Conservation (phyloP, 1,284 basidiomycete genomes). For the Cystobasidiaceae sp. region DNA sequence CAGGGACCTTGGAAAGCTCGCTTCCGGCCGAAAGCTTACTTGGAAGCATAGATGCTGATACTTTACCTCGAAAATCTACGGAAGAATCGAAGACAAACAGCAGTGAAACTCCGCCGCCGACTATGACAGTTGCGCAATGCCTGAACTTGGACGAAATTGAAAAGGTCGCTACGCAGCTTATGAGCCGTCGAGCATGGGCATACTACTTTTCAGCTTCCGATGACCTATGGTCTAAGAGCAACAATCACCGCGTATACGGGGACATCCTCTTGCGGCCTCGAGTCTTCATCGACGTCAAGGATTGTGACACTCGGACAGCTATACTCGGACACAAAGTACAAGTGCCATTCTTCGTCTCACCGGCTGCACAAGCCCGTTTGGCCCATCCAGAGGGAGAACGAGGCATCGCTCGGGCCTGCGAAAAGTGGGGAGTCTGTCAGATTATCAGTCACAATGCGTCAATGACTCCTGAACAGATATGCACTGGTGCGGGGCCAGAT, state of each 20-base stretch:
- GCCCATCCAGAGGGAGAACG: slow-evolving; percentile 39
- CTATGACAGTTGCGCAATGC: slow-evolving; percentile 29
- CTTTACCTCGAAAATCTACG: slow-evolving; percentile 25
- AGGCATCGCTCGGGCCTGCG: slow-evolving; percentile 33
- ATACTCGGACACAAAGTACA: slow-evolving; percentile 70
- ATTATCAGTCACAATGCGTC: slow-evolving; percentile 57
- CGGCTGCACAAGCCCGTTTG: slow-evolving; percentile 53
- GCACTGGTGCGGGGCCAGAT: slow-evolving; percentile 53
- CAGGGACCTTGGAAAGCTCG: slow-evolving; percentile 35
- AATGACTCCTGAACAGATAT: slow-evolving; percentile 66
- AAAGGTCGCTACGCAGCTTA: slow-evolving; percentile 20
- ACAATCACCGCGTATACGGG: slow-evolving; percentile 18
- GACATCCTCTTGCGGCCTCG: slow-evolving; percentile 69
- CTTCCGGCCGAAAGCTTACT: slow-evolving; percentile 36
- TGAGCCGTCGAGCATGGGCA: slow-evolving; percentile 48
- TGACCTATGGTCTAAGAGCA: slow-evolving; percentile 4
- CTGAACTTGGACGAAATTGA: slow-evolving; percentile 40
- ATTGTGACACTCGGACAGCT: slow-evolving; percentile 67
- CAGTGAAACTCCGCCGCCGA: neutral
- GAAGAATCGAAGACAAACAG: neutral
- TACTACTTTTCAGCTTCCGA: slow-evolving; percentile 63
- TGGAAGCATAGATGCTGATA: slow-evolving; percentile 35
- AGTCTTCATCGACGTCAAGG: slow-evolving; percentile 66
- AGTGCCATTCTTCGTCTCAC: slow-evolving; percentile 78
- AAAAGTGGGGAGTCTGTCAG: slow-evolving; percentile 12